phyloP scores from a whole-genome alignment of 2,329 filamentous ascomycete species.

The Metarhizium guizhouense region DNA sequence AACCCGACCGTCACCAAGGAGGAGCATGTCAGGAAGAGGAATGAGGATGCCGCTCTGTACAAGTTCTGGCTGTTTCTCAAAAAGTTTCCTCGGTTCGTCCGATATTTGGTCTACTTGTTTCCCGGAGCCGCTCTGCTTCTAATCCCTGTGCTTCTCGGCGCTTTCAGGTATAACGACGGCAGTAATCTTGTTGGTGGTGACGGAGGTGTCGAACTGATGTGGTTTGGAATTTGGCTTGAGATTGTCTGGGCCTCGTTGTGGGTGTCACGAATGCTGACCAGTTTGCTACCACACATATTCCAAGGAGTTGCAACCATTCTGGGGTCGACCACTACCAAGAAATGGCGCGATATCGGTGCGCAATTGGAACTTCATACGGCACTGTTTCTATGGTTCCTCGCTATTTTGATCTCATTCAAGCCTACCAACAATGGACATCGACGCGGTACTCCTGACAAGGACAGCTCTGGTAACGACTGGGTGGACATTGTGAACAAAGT shows the following conservation, averaged over 20 bases:
- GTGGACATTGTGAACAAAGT: slow-evolving; percentile 75
- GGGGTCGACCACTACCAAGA: slow-evolving; percentile 77
- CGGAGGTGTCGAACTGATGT: slow-evolving; percentile 70
- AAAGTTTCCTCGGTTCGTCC: slow-evolving; percentile 40
- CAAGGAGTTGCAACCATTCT: slow-evolving; percentile 57
- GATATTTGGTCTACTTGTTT: slow-evolving; percentile 39
- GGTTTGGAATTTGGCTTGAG: slow-evolving; percentile 95
- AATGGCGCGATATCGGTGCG: slow-evolving; percentile 84
- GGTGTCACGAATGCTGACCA: slow-evolving; percentile 54
- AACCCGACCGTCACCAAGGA: slow-evolving; percentile 24
- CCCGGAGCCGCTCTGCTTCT: slow-evolving; percentile 36
- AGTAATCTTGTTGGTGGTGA: slow-evolving; percentile 47
- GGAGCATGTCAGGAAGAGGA: slow-evolving; percentile 19
- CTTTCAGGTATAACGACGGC: slow-evolving; percentile 26
- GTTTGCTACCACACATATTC: slow-evolving; percentile 39
- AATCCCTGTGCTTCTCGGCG: slow-evolving; percentile 36
- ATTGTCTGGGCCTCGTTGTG: slow-evolving; percentile 89
- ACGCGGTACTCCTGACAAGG: slow-evolving; percentile 23
- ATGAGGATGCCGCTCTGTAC: slow-evolving; percentile 25
- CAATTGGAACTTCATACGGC: slow-evolving; percentile 79
- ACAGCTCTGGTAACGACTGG: slow-evolving; percentile 53
- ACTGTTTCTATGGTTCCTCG: slow-evolving; percentile 86
- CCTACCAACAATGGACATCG: slow-evolving; percentile 64
- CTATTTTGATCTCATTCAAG: slow-evolving; percentile 75
- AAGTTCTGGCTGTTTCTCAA: slow-evolving; percentile 35